Percentiles rank a stretch among this genome's conserved stretches.
phyloP scores from a whole-genome alignment of 768 basidiomycete genomes.

The Mycena pura region DNA sequence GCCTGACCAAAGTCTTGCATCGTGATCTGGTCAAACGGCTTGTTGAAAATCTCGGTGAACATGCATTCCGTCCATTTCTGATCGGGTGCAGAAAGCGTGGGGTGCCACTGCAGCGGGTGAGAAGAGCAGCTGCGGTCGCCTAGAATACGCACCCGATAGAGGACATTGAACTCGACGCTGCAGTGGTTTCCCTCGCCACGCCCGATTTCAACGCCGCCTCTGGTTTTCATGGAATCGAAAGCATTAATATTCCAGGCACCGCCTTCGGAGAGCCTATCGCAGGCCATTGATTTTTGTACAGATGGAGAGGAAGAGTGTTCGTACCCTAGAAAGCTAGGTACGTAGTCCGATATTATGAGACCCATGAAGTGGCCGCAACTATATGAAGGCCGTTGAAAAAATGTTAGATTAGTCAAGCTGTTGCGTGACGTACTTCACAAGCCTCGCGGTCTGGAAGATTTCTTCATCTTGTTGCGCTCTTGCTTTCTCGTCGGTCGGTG shows the following conservation, averaged over 20 bases:
- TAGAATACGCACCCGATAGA: conserved; percentile 44
- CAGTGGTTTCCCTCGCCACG: conserved; percentile 71
- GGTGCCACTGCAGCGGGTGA: conserved; percentile 55
- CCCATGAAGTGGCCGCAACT: conserved; percentile 63
- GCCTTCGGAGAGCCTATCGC: too few relatives aligned
- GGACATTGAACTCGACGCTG: conserved; percentile 69
- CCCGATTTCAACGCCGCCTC: too few relatives aligned
- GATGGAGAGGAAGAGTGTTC: background rate
- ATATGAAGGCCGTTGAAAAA: background rate
- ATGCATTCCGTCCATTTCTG: conserved; percentile 59
- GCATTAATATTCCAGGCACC: too few relatives aligned
- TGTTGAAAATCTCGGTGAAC: conserved; percentile 47
- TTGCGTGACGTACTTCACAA: conserved; percentile 50
- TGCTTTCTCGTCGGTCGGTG: conserved; percentile 33
- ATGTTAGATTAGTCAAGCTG: background rate
- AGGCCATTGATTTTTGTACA: background rate
- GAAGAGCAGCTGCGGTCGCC: background rate
- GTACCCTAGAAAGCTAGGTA: conserved; percentile 59
- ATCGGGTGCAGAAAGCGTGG: conserved; percentile 55
- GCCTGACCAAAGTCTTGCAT: conserved; percentile 27
- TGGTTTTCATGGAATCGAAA: too few relatives aligned
- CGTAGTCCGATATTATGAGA: conserved; percentile 60
- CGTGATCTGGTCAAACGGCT: conserved; percentile 41
- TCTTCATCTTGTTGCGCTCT: conserved; percentile 54
- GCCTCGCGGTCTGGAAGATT: conserved; percentile 60